Percentiles rank a stretch among this genome's conserved stretches.
Conservation (phyloP, 2,329 filamentous ascomycete genomes). For the Fusarium sp. region DNA sequence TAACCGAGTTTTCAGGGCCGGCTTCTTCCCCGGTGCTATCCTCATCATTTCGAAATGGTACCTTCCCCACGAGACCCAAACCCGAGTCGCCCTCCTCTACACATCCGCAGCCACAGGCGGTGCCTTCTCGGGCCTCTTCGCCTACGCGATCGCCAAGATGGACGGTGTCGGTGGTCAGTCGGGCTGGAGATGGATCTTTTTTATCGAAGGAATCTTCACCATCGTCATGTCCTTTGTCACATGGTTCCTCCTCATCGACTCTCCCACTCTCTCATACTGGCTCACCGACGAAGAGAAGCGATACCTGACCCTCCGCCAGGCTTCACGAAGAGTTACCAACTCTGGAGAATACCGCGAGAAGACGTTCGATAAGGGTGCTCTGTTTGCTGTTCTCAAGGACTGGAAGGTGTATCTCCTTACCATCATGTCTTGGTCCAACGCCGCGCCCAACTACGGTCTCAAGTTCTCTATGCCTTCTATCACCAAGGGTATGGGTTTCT, state of each 20-base stretch:
- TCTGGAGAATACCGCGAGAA: constrained; percentile 26
- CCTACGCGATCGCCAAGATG: constrained; percentile 38
- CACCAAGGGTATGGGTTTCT: constrained; percentile 55
- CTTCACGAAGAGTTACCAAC: constrained; percentile 26
- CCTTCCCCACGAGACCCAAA: constrained; percentile 45
- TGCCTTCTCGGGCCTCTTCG: constrained; percentile 42
- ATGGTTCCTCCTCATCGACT: constrained; percentile 58
- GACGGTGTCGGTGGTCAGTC: constrained; percentile 23
- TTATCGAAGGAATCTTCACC: constrained; percentile 45
- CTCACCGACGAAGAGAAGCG: constrained; percentile 37
- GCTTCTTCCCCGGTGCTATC: constrained; percentile 48
- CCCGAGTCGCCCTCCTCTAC: constrained; percentile 47
- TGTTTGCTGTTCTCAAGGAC: constrained; percentile 26
- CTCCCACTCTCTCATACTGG: constrained; percentile 30
- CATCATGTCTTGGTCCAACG: constrained; percentile 55
- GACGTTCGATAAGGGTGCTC: constrained; percentile 17
- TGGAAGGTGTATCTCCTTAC: constrained; percentile 54
- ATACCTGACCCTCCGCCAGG: constrained; percentile 29
- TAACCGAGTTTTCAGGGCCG: constrained; percentile 31
- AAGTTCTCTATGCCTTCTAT: constrained; percentile 53
- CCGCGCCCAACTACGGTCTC: constrained; percentile 48
- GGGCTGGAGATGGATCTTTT: constrained; percentile 45
- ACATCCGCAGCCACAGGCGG: constrained; percentile 42
- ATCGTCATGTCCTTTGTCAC: constrained; percentile 55
- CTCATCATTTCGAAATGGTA: constrained; percentile 49